phyloP scores from a whole-genome alignment of 768 basidiomycete genomes.

The Boletus eberwhitei region DNA sequence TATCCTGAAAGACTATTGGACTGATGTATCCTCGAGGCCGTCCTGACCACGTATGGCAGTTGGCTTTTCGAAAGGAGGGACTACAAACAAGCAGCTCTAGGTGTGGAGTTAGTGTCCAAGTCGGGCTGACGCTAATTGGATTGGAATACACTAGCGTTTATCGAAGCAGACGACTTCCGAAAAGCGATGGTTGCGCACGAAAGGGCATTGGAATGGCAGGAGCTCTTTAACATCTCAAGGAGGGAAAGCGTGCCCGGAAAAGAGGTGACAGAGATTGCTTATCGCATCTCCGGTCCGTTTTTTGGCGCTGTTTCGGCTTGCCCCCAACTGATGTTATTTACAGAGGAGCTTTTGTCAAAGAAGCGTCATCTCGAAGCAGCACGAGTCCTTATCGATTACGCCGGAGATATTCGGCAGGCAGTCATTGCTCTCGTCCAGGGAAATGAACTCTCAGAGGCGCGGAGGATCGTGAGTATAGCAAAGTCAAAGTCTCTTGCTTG shows the following conservation, averaged over 20 bases:
- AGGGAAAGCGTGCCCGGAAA: slow-evolving; percentile 48
- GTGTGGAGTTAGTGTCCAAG: slow-evolving; percentile 38
- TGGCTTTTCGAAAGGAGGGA: slow-evolving; percentile 85
- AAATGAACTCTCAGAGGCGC: slow-evolving; percentile 82
- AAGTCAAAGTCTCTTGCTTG: slow-evolving; percentile 5
- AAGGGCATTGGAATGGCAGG: slow-evolving; percentile 85
- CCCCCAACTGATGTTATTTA: slow-evolving; percentile 4
- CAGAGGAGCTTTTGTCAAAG: slow-evolving; percentile 81
- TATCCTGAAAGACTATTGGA: neutral
- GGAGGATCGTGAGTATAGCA: slow-evolving; percentile 63
- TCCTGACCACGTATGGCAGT: slow-evolving; percentile 76
- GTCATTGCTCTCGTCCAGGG: slow-evolving; percentile 77
- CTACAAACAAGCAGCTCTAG: slow-evolving; percentile 77
- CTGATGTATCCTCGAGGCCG: slow-evolving; percentile 42
- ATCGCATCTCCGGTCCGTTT: slow-evolving; percentile 73
- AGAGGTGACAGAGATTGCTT: slow-evolving; percentile 61
- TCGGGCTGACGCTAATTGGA: slow-evolving; percentile 2
- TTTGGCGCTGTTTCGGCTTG: neutral
- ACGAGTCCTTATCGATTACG: slow-evolving; percentile 80
- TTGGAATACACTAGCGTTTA: slow-evolving; percentile 53
- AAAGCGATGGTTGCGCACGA: slow-evolving; percentile 90
- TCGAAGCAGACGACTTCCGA: slow-evolving; percentile 54
- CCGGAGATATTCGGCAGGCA: slow-evolving; percentile 70
- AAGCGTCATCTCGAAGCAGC: slow-evolving; percentile 80
- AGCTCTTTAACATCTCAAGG: slow-evolving; percentile 78